A percentile compares a stretch with the other conserved stretches of the same genome.
These are phyloP conservation scores for Geotrichum carabidarum DNA, from an alignment of 1,139 yeast species.

Conservation along the genomic window DNA sequence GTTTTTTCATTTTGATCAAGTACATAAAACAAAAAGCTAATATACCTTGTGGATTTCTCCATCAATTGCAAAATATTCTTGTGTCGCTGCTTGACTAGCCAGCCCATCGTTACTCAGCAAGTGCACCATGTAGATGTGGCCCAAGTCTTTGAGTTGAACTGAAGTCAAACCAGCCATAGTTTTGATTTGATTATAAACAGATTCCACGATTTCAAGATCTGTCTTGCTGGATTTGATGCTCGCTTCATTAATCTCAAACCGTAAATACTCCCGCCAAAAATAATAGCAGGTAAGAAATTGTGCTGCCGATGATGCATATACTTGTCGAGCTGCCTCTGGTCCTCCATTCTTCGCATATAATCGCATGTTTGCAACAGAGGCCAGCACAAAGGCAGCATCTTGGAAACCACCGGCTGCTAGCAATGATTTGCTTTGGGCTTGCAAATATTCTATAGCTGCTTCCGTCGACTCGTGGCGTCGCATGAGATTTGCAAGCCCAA, in stretches of 20 bases:
- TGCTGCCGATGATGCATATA: conserved; percentile 25
- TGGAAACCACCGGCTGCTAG: not conserved
- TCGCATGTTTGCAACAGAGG: conserved; percentile 18
- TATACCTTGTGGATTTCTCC: conserved; percentile 10
- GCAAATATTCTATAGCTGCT: conserved; percentile 24
- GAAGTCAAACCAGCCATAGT: conserved; percentile 25
- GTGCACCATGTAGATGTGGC: conserved; percentile 35
- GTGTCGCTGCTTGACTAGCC: conserved; percentile 7
- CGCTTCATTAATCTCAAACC: conserved; percentile 30
- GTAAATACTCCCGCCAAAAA: conserved; percentile 36
- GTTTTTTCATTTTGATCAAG: not conserved
- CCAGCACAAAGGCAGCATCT: conserved; percentile 20
- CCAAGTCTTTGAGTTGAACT: conserved; percentile 31
- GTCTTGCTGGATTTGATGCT: conserved; percentile 3
- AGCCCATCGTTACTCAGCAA: conserved; percentile 24
- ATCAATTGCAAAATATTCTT: conserved; percentile 18
- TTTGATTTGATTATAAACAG: conserved; percentile 16
- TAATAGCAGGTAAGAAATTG: conserved; percentile 28
- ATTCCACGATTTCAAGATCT: conserved; percentile 9
- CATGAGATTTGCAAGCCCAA: conserved; percentile 18
- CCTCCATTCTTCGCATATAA: conserved; percentile 25
- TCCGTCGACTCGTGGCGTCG: conserved; percentile 21
- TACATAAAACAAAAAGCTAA: not conserved
- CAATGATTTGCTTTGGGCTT: conserved; percentile 7
- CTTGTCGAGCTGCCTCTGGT: conserved; percentile 26